phyloP scores from a whole-genome alignment of 2,329 filamentous ascomycete species.

The Fonsecaea pugnacius region DNA sequence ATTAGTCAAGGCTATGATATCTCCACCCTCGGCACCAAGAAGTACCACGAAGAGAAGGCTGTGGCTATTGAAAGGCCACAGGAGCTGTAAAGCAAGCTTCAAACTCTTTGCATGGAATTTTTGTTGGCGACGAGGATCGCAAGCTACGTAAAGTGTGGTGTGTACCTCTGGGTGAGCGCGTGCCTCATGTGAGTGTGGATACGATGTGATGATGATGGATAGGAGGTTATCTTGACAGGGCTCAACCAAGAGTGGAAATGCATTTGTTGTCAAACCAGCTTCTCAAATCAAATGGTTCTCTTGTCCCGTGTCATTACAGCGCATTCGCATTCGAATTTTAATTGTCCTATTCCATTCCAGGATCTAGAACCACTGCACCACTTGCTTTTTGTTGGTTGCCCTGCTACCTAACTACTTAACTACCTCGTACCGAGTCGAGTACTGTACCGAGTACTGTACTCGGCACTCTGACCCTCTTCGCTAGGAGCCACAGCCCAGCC shows the following conservation, averaged over 20 bases:
- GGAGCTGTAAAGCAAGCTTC: not conserved
- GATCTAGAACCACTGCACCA: too few species aligned
- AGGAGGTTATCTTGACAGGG: not conserved
- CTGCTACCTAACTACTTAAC: too few species aligned
- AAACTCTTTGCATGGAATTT: not conserved
- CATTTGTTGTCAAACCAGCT: not conserved
- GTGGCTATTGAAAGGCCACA: constrained; percentile 9
- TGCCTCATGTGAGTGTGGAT: not conserved
- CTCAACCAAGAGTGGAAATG: not conserved
- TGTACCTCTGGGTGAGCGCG: not conserved
- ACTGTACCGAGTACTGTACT: too few species aligned
- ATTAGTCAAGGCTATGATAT: constrained; percentile 77
- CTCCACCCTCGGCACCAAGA: constrained; percentile 55
- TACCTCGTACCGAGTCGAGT: too few species aligned
- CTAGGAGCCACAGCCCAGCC: too few species aligned
- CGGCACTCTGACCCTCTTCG: too few species aligned
- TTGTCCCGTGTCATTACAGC: not conserved
- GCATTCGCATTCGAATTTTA: not conserved
- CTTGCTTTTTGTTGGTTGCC: too few species aligned
- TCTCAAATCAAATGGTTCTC: not conserved
- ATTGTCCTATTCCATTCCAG: not conserved
- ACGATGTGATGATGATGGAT: not conserved
- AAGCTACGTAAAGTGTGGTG: not conserved
- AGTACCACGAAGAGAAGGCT: constrained; percentile 26
- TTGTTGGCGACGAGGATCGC: not conserved